These are phyloP conservation scores for Oenanthe javanica DNA, from an alignment of 140 eudicot genomes.

Conservation along the genomic window DNA sequence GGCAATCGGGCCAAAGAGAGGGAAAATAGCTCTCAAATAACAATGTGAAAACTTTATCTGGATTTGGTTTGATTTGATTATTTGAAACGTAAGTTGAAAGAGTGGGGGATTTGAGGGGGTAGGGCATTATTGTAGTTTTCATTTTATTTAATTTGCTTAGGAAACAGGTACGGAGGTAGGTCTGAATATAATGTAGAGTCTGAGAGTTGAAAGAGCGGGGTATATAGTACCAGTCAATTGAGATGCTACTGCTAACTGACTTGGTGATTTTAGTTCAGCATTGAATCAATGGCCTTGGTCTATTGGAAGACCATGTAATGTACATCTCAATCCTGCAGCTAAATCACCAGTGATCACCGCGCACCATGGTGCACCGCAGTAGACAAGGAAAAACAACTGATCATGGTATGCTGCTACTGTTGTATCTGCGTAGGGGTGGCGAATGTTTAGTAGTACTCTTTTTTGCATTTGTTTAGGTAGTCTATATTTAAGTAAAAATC, in stretches of 20 bases:
- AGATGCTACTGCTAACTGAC: not conserved
- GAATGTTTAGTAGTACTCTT: constrained; percentile 1
- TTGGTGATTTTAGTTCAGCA: too few species aligned
- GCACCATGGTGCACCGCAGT: constrained; percentile 58
- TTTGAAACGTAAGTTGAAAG: too few species aligned
- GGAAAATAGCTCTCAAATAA: too few species aligned
- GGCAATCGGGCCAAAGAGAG: too few species aligned
- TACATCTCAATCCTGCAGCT: constrained; percentile 82
- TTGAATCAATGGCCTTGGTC: constrained; percentile 23
- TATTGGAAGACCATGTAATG: constrained; percentile 84
- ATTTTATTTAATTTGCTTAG: too few species aligned
- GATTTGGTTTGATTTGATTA: too few species aligned
- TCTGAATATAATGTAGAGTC: too few species aligned
- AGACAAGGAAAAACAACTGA: constrained; percentile 70
- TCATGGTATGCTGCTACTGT: constrained; percentile 76
- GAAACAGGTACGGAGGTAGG: too few species aligned
- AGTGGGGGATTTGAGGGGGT: too few species aligned
- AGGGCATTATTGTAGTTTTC: too few species aligned
- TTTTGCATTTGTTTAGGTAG: not conserved
- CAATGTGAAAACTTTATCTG: too few species aligned
- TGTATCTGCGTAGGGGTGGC: constrained; percentile 76
- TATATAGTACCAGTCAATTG: not conserved
- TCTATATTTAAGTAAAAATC: not conserved
- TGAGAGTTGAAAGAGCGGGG: too few species aligned
- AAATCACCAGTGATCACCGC: constrained; percentile 84